phyloP scores from a whole-genome alignment of 1,284 basidiomycete species.

The Ganoderma boninense region DNA sequence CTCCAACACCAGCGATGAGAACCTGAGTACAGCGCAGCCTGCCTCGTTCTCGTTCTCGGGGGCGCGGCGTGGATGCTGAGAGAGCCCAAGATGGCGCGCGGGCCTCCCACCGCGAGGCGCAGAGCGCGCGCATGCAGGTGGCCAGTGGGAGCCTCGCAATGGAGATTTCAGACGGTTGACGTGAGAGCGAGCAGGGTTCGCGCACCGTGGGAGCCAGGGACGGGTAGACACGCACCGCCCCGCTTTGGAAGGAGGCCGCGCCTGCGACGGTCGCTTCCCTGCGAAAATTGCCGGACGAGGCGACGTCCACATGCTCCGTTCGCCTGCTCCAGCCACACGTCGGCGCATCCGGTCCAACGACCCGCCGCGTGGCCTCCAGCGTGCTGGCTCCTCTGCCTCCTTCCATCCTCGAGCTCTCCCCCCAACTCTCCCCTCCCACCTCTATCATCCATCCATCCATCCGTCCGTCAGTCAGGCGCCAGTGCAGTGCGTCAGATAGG shows the following conservation, averaged over 20 bases:
- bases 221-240: neutral
- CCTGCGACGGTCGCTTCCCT: neutral
- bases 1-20: neutral
- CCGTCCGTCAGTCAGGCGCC: neutral
- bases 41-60: neutral
- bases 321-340: constrained; percentile 6
- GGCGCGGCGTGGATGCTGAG: constrained; percentile 4
- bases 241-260: neutral
- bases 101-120: neutral
- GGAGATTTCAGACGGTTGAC: neutral
- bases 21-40: neutral
- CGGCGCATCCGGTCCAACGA: constrained; percentile 7
- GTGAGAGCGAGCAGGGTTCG: constrained; percentile 16
- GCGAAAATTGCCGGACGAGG: constrained; percentile 16
- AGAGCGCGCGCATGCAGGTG: neutral
- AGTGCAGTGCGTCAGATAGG: neutral
- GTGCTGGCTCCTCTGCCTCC: neutral
- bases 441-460: neutral
- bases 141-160: neutral
- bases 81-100: constrained; percentile 2
- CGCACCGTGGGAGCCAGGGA: constrained; percentile 18
- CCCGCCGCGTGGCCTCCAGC: constrained; percentile 5
- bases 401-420: neutral
- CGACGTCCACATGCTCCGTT: constrained; percentile 17
- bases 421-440: neutral